These are phyloP conservation scores for Xylaria sp. DNA, from an alignment of 2,329 filamentous ascomycete species.

Conservation along the genomic window DNA sequence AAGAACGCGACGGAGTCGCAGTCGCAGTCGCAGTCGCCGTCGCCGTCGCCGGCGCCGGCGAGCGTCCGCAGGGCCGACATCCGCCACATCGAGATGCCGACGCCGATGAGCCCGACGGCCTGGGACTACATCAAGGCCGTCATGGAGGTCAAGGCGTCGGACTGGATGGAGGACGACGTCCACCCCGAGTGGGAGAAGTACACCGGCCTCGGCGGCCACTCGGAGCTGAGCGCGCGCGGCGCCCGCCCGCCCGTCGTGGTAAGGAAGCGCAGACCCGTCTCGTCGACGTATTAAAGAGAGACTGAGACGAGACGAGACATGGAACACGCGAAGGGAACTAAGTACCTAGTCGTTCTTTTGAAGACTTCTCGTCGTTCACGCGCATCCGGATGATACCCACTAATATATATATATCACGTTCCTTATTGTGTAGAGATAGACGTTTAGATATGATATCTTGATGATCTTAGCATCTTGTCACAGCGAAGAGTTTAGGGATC, in stretches of 20 bases:
- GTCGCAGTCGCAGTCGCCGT: no score
- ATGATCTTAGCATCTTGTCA: neutral
- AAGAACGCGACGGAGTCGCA: no score
- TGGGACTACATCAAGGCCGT: constrained; percentile 28
- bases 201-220: constrained; percentile 26
- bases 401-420: neutral
- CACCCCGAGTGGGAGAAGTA: constrained; percentile 31
- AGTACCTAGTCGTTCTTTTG: neutral
- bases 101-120: constrained; percentile 20
- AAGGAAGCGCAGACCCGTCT: neutral
- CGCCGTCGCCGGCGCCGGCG: constrained; percentile 18
- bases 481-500: neutral
- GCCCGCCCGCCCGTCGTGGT: neutral
- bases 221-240: constrained; percentile 10
- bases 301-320: neutral
- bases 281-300: neutral
- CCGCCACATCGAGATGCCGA: constrained; percentile 26
- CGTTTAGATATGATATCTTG: neutral
- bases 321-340: neutral
- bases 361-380: neutral
- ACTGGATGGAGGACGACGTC: constrained; percentile 18
- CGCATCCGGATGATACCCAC: neutral
- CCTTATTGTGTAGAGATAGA: neutral
- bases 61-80: constrained; percentile 23
- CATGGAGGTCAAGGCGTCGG: constrained; percentile 29